These are phyloP conservation scores for Termitomyces sp. DNA, from an alignment of 768 basidiomycete species.

Conservation along the genomic window DNA sequence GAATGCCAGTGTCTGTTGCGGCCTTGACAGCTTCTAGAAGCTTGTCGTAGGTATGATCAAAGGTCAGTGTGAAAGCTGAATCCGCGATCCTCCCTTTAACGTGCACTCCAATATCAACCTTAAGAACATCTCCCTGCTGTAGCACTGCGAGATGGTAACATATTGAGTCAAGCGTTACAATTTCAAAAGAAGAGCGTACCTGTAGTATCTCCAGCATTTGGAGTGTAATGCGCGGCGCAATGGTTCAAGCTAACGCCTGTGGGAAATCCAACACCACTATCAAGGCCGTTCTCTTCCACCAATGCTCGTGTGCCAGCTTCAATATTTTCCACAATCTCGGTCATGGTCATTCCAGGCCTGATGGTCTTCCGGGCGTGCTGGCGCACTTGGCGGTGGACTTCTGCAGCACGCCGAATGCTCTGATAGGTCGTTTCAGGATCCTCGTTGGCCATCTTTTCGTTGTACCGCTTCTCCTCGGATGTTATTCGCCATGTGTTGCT, in stretches of 20 bases:
- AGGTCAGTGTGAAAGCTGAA: constrained; percentile 92
- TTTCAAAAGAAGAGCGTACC: constrained; percentile 41
- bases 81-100: constrained; percentile 94
- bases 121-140: constrained; percentile 66
- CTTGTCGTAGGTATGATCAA: constrained; percentile 86
- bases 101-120: constrained; percentile 97
- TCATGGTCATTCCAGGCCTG: constrained; percentile 91
- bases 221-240: constrained; percentile 95
- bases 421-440: constrained; percentile 87
- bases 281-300: constrained; percentile 86
- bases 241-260: constrained; percentile 93
- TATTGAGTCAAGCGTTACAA: neutral
- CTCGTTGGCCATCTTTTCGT: constrained; percentile 73
- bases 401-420: constrained; percentile 87
- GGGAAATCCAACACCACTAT: constrained; percentile 91
- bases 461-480: constrained; percentile 84
- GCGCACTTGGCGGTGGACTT: constrained; percentile 93
- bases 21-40: constrained; percentile 90
- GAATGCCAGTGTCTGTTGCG: constrained; percentile 89
- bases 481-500: constrained; percentile 89
- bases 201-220: constrained; percentile 87
- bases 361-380: constrained; percentile 78
- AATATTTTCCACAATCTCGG: constrained; percentile 89
- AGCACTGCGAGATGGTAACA: constrained; percentile 3
- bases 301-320: constrained; percentile 89